Evolutionary conservation across 2,329 filamentous ascomycete genomes (phyloP), one percentile per base, ranked within the genome.

Genomic region (Hypocreales sp.): DNA sequence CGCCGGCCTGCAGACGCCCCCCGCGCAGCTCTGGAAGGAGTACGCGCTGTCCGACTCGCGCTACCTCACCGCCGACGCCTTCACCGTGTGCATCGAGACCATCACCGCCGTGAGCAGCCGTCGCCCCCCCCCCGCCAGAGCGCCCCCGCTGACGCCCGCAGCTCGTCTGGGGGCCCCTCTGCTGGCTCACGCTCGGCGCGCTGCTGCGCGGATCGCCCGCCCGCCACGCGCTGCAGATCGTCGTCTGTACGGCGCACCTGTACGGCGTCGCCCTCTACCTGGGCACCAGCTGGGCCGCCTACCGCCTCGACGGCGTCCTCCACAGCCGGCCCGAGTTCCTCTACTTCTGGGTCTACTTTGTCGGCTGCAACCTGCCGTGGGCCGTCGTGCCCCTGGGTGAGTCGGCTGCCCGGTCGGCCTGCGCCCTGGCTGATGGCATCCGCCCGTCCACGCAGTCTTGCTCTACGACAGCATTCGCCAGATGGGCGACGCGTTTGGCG

Each of bases 1-100:
- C 47, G 70, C 73, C 0, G 58, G 66, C 8, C 70, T 70, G 33
- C 76, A 83, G 46, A 72, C 75, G 29, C 55, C 90, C 7, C 77
- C 86, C 31, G 81, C 77, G 3, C 82, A 93, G 56, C 60, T 92
- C 24, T 93, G 84, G 84, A 93, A 93, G 47, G 84, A 93, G 52
- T 93, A 93, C 48, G 67, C 80, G 4, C 64, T 86, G 19, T 86
- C 80, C 3, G 84, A 93, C 55, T 92, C 83, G 29, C 67, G 84
- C 23, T 93, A 93, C 45, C 58, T 93, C 40, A 84, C 77, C 3
- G 72, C 74, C 12, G 79, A 90, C 45, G 66, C 76, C 2, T 84
- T 92, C 42, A 83, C 90, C 40, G 59, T 92, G n/a, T 86, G 79
- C 48, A 76, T 92, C 50, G 84, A 93, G 60, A 72, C 67, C 12